Evolutionary conservation across 1,284 basidiomycete species (phyloP).

Genomic region (Ganoderma multipileum): DNA sequence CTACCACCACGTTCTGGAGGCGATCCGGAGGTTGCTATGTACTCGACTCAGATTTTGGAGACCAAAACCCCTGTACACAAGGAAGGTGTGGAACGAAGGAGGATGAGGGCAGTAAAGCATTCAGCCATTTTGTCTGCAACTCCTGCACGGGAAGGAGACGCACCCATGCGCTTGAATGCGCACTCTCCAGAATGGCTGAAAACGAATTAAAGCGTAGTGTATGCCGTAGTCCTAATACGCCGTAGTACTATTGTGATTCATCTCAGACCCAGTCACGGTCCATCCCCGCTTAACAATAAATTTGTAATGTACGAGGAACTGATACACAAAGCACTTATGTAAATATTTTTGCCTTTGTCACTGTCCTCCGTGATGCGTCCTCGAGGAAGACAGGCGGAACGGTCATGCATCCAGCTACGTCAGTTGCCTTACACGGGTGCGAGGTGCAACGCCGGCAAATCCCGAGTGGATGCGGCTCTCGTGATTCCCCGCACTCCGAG

Average conservation of each 20-base stretch:
- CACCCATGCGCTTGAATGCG: conserved; percentile 44
- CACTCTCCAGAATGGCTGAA: conserved; percentile 43
- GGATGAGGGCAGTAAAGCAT: conserved; percentile 55
- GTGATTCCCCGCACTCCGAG: neutral
- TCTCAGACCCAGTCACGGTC: neutral
- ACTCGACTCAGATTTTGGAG: conserved; percentile 41
- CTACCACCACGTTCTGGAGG: conserved; percentile 44
- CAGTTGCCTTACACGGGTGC: neutral
- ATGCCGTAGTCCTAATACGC: neutral
- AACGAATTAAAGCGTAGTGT: neutral
- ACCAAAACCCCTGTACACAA: conserved; percentile 23
- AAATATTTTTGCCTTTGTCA: neutral
- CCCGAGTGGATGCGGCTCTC: conserved; percentile 17
- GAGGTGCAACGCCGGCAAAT: neutral
- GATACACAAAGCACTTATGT: neutral
- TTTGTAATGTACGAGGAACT: neutral
- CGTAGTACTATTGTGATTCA: neutral
- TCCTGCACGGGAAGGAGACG: conserved; percentile 49
- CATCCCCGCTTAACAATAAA: neutral
- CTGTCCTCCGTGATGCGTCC: neutral
- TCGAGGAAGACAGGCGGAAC: neutral
- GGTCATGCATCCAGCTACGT: conserved; percentile 2
- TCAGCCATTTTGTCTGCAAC: conserved; percentile 53
- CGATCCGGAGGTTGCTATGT: conserved; percentile 45
- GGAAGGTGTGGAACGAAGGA: conserved; percentile 22